Percentiles rank a stretch among this genome's conserved stretches.
Conservation (phyloP, 2,329 filamentous ascomycete species). For the Ascochyta lentis region DNA sequence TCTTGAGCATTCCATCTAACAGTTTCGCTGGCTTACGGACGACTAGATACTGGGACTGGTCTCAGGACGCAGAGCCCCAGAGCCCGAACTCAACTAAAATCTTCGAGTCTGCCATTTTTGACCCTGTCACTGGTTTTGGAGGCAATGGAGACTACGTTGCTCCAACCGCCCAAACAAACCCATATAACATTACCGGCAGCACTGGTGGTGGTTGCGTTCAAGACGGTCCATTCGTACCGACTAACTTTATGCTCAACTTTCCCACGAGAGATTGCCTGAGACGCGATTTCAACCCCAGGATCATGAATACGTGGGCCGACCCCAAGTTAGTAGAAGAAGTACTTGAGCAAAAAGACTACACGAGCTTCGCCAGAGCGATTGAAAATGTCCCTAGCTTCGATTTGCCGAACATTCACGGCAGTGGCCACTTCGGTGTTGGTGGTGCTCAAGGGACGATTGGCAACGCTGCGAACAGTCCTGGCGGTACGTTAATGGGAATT, state of each 20-base stretch:
- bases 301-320: constrained; percentile 32
- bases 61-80: constrained; percentile 25
- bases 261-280: constrained; percentile 35
- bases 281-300: constrained; percentile 40
- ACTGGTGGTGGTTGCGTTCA: constrained; percentile 45
- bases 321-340: constrained; percentile 29
- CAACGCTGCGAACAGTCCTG: constrained; percentile 46
- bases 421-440: constrained; percentile 47
- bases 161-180: constrained; percentile 32
- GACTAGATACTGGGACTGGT: constrained; percentile 35
- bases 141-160: constrained; percentile 42
- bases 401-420: constrained; percentile 40
- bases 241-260: constrained; percentile 33
- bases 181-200: constrained; percentile 30
- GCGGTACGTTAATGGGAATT: not conserved
- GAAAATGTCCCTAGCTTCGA: constrained; percentile 18
- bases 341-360: constrained; percentile 33
- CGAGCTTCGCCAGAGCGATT: constrained; percentile 35
- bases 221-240: constrained; percentile 36
- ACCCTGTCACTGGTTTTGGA: constrained; percentile 40
- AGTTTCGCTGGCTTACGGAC: not conserved
- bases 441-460: constrained; percentile 43
- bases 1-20: not conserved
- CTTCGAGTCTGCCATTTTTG: constrained; percentile 28
- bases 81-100: constrained; percentile 17